Conservation (phyloP, 2,329 filamentous ascomycete species). For the Ophiocordyceps camponoti-rufipedis region DNA sequence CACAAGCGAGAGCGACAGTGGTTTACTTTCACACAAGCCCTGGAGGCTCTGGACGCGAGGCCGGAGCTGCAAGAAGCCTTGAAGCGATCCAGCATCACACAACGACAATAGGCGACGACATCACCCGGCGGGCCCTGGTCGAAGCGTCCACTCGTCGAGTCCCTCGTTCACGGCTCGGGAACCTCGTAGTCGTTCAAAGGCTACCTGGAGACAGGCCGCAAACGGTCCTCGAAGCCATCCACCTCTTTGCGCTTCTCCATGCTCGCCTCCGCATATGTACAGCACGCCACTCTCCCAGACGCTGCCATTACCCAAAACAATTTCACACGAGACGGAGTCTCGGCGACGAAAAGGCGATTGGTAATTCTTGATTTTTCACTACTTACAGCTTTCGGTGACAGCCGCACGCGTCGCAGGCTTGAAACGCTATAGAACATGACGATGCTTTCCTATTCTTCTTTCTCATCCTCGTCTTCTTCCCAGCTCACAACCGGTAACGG, state of each 20-base stretch:
- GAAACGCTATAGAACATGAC: slow-evolving; percentile 11
- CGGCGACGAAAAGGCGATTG: background rate
- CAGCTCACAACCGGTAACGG: background rate
- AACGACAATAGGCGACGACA: slow-evolving; percentile 6
- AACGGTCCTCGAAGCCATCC: background rate
- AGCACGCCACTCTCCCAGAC: background rate
- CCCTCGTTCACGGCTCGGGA: background rate
- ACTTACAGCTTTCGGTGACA: slow-evolving; percentile 4
- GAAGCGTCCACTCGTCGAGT: background rate
- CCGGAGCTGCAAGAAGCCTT: slow-evolving; percentile 83
- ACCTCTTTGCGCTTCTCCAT: background rate
- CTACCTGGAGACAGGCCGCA: background rate
- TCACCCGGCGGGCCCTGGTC: background rate
- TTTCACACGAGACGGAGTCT: background rate
- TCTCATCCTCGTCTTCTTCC: slow-evolving; percentile 2
- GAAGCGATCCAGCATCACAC: slow-evolving; percentile 56
- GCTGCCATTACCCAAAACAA: background rate
- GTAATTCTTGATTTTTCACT: background rate
- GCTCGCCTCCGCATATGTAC: background rate
- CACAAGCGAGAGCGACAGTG: slow-evolving; percentile 81
- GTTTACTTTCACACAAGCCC: slow-evolving; percentile 76
- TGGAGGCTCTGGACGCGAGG: slow-evolving; percentile 53
- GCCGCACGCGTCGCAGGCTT: slow-evolving; percentile 12
- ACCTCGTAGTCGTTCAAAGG: no score
- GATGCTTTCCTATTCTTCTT: background rate